These are phyloP conservation scores for Phyllostachys edulis DNA, from an alignment of 176 grass and related monocot species.

Conservation along the genomic window DNA sequence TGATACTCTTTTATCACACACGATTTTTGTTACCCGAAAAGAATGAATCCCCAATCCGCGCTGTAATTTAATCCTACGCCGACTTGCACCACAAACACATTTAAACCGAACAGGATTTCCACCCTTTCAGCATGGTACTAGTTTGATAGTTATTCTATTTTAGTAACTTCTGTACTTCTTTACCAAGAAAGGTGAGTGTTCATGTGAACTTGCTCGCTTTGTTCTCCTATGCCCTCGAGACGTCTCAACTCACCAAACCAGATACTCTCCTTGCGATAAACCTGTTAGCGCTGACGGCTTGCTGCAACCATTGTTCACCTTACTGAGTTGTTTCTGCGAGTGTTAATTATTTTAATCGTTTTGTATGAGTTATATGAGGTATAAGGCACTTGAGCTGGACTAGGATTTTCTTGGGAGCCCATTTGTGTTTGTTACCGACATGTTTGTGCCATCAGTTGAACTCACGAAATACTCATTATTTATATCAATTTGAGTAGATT, in stretches of 20 bases:
- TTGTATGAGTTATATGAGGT: not conserved
- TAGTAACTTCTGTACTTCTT: not conserved
- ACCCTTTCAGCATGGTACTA: not conserved
- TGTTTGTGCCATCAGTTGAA: not conserved
- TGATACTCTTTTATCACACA: not conserved
- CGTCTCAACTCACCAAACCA: no score
- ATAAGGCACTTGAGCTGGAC: not conserved
- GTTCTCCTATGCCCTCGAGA: conserved; percentile 9
- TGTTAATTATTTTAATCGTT: not conserved
- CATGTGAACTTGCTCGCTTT: not conserved
- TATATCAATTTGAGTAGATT: not conserved
- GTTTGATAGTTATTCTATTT: not conserved
- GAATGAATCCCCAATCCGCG: not conserved
- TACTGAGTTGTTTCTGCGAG: not conserved
- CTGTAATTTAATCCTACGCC: not conserved
- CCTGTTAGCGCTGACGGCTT: not conserved
- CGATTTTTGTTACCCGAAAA: not conserved
- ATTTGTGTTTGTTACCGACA: not conserved
- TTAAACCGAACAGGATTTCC: not conserved
- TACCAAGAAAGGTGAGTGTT: not conserved
- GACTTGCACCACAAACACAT: not conserved
- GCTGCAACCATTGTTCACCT: not conserved
- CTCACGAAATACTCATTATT: not conserved
- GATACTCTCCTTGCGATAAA: not conserved
- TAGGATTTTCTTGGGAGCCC: not conserved